Percentiles rank a stretch among this genome's conserved stretches.
phyloP scores from a whole-genome alignment of 352 stramenopile species.

The Pythium biforme region DNA sequence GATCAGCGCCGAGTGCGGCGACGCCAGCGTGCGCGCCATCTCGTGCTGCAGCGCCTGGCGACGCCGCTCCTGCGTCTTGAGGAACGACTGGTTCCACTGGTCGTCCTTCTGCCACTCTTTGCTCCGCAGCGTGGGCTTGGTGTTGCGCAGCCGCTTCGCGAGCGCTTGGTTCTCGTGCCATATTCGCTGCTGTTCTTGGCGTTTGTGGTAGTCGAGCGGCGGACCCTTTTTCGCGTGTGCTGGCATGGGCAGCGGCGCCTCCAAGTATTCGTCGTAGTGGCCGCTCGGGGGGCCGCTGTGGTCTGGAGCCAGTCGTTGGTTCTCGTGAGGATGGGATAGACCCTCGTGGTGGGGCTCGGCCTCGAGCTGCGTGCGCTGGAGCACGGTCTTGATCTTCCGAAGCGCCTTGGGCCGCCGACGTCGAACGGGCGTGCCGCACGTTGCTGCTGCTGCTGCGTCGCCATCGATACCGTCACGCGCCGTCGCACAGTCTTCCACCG shows the following conservation, averaged over 20 bases:
- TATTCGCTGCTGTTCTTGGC: slow-evolving; percentile 69
- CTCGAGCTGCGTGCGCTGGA: slow-evolving; percentile 27
- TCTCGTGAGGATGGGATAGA: slow-evolving; percentile 23
- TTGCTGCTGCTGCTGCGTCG: neutral
- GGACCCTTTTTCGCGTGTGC: slow-evolving; percentile 19
- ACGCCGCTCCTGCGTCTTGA: slow-evolving; percentile 55
- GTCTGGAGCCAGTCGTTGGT: slow-evolving; percentile 34
- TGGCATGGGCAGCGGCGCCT: neutral
- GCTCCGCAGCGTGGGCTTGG: slow-evolving; percentile 61
- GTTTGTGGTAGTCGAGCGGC: slow-evolving; percentile 56
- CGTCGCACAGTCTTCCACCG: neutral
- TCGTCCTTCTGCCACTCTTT: slow-evolving; percentile 75
- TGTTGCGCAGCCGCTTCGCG: slow-evolving; percentile 56
- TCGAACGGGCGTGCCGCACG: neutral
- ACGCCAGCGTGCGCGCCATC: slow-evolving; percentile 41
- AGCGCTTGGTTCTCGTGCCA: slow-evolving; percentile 74
- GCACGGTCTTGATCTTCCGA: slow-evolving; percentile 20
- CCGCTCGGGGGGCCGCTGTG: too few species aligned
- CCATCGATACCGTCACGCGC: neutral
- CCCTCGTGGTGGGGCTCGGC: slow-evolving; percentile 15
- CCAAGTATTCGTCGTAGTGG: neutral
- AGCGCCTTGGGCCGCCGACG: neutral
- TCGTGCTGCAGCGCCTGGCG: slow-evolving; percentile 55
- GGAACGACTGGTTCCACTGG: slow-evolving; percentile 69
- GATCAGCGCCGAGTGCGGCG: slow-evolving; percentile 40